phyloP scores from a whole-genome alignment of 2,329 filamentous ascomycete genomes.

The Pseudogymnoascus verrucosus region DNA sequence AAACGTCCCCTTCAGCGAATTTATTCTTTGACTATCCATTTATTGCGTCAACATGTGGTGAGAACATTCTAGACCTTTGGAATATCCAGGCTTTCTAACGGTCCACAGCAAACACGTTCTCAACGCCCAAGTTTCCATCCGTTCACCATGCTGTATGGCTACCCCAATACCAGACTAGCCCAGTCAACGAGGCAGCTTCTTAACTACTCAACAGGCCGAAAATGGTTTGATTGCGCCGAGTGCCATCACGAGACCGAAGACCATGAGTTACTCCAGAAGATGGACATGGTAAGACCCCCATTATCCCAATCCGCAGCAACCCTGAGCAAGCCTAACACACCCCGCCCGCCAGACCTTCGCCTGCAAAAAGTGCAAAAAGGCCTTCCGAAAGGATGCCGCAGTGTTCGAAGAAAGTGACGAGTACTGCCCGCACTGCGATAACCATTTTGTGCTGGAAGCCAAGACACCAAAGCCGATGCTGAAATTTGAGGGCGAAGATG shows the following conservation, averaged over 20 bases:
- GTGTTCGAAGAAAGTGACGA: constrained; percentile 97
- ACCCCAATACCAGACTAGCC: background rate
- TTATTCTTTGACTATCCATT: background rate
- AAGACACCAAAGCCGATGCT: constrained; percentile 73
- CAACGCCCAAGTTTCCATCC: constrained; percentile 94
- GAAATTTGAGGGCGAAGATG: constrained; percentile 86
- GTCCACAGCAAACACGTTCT: constrained; percentile 81
- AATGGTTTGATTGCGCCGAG: constrained; percentile 98
- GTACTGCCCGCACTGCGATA: constrained; percentile 98
- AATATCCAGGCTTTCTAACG: background rate
- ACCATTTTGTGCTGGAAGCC: constrained; percentile 93
- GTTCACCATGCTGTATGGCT: constrained; percentile 82
- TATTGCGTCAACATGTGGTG: constrained; percentile 6
- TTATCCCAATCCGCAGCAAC: constrained; percentile 1
- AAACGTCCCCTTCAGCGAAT: background rate
- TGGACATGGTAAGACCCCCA: constrained; percentile 61
- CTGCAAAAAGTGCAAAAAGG: constrained; percentile 99
- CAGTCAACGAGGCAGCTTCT: background rate
- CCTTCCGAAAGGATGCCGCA: constrained; percentile 85
- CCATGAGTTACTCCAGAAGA: constrained; percentile 66
- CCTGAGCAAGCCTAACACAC: constrained; percentile 5
- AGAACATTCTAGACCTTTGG: background rate
- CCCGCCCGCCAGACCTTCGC: constrained; percentile 54
- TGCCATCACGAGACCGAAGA: constrained; percentile 78
- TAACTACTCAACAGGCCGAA: constrained; percentile 52